A percentile compares a stretch with the other conserved stretches of the same genome.
Evolutionary conservation across 2,329 filamentous ascomycete species (phyloP).

Genomic region (Ceratocystis destructans): DNA sequence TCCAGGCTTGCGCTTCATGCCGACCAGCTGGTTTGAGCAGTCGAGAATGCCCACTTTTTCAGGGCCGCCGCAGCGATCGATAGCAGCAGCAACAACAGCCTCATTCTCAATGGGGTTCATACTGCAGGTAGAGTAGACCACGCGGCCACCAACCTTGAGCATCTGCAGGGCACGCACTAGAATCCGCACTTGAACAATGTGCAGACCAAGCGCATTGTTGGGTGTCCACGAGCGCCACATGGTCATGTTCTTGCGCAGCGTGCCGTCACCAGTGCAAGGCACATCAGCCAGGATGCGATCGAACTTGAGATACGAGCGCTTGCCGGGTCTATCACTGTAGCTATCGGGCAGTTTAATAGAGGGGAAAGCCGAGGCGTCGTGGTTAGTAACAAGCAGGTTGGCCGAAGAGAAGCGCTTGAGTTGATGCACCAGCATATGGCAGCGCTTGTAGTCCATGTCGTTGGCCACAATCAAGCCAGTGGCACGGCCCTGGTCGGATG

Average conservation of each 20-base stretch:
- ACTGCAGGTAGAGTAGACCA: conserved; percentile 97
- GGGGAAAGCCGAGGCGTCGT: conserved; percentile 91
- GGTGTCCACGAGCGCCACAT: conserved; percentile 94
- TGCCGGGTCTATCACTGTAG: conserved; percentile 39
- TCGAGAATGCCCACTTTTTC: conserved; percentile 74
- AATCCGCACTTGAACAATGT: conserved; percentile 77
- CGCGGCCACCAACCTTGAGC: conserved; percentile 84
- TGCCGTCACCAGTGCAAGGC: conserved; percentile 92
- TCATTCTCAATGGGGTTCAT: conserved; percentile 99
- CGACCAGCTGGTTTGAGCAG: conserved; percentile 62
- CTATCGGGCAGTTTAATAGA: conserved; percentile 66
- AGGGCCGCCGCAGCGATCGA: conserved; percentile 75
- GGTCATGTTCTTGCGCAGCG: conserved; percentile 79
- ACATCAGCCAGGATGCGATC: conserved; percentile 94
- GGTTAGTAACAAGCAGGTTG: conserved; percentile 92
- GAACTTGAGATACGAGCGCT: conserved; percentile 75
- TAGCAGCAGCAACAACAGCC: conserved; percentile 74
- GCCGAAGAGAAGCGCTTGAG: conserved; percentile 94
- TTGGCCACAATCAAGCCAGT: conserved; percentile 91
- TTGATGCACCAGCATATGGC: conserved; percentile 94
- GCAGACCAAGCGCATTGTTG: conserved; percentile 72
- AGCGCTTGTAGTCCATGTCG: conserved; percentile 90
- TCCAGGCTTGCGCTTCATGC: conserved; percentile 62
- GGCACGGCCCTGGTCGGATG: conserved; percentile 66
- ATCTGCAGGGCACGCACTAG: conserved; percentile 85